These are phyloP conservation scores for Suhomyces bribrorum DNA, from an alignment of 1,139 yeast genomes.

Conservation along the genomic window DNA sequence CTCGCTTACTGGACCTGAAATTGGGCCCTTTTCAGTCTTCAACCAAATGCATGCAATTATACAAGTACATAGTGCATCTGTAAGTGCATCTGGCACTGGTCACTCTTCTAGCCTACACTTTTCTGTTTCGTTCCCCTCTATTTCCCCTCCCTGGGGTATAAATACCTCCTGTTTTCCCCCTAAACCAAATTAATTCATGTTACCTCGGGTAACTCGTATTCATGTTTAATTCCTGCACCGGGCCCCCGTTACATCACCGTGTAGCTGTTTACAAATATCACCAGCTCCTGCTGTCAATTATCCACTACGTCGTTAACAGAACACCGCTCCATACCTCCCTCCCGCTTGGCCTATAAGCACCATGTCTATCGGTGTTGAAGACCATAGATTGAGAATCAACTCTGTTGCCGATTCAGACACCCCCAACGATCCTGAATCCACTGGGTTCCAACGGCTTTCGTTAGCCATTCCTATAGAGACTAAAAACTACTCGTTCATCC, in stretches of 20 bases:
- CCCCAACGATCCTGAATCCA: slow-evolving; percentile 3
- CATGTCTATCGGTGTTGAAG: slow-evolving; percentile 4
- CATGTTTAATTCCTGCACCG: not conserved
- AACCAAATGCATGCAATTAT: no score
- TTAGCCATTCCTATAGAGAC: slow-evolving; percentile 31
- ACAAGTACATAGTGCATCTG: no score
- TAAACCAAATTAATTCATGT: no score
- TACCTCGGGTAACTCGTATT: not conserved
- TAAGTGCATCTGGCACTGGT: no score
- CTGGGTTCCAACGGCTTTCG: slow-evolving; percentile 27
- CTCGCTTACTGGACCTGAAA: no score
- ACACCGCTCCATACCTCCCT: not conserved
- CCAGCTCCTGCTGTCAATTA: not conserved
- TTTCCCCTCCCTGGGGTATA: no score
- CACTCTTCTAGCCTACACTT: no score
- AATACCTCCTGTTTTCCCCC: no score
- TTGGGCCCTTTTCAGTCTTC: no score
- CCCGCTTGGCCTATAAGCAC: not conserved
- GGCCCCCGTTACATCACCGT: slow-evolving; percentile 1
- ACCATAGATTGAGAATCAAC: not conserved
- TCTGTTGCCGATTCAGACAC: not conserved
- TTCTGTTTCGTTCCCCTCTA: no score
- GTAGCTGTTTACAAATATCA: slow-evolving; percentile 6
- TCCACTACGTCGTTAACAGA: not conserved
- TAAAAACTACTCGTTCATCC: slow-evolving; percentile 27